phyloP scores from a whole-genome alignment of 805 yeast species.

The Candida saitoana region DNA sequence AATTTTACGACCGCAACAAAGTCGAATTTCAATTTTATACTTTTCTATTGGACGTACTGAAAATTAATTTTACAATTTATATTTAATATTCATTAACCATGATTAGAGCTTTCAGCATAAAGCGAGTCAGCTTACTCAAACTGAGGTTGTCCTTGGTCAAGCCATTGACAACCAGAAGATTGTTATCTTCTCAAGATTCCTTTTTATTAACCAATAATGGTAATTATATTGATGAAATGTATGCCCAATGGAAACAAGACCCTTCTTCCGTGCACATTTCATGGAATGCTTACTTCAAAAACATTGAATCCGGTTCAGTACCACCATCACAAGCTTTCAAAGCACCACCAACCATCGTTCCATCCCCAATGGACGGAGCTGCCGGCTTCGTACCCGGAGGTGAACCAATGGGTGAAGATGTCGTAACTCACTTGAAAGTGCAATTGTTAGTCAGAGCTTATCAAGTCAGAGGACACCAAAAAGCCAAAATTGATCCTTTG shows the following conservation, averaged over 20 bases:
- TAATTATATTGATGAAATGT: slow-evolving; percentile 96
- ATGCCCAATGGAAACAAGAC: slow-evolving; percentile 87
- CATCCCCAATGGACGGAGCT: slow-evolving; percentile 75
- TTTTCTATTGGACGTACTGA: neutral
- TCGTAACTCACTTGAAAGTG: slow-evolving; percentile 85
- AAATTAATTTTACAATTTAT: neutral
- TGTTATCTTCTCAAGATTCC: slow-evolving; percentile 46
- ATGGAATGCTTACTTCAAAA: slow-evolving; percentile 96
- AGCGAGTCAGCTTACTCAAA: slow-evolving; percentile 31
- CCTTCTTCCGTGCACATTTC: slow-evolving; percentile 90
- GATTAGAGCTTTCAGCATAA: slow-evolving; percentile 40
- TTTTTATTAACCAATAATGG: slow-evolving; percentile 84
- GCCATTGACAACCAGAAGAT: neutral
- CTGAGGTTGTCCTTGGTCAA: slow-evolving; percentile 23
- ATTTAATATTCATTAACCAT: slow-evolving; percentile 14
- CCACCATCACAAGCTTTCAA: slow-evolving; percentile 73
- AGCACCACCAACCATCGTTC: slow-evolving; percentile 90
- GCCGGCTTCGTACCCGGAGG: slow-evolving; percentile 60
- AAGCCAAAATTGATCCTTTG: slow-evolving; percentile 94
- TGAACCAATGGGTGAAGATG: slow-evolving; percentile 51
- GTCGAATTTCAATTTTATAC: neutral
- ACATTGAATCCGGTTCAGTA: slow-evolving; percentile 66
- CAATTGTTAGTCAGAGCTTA: slow-evolving; percentile 96
- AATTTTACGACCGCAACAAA: no score
- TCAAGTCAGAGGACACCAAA: slow-evolving; percentile 97